Evolutionary conservation across 768 basidiomycete species (phyloP), one percentile per base, ranked within the genome.

Genomic region (Tylopilus felleus): DNA sequence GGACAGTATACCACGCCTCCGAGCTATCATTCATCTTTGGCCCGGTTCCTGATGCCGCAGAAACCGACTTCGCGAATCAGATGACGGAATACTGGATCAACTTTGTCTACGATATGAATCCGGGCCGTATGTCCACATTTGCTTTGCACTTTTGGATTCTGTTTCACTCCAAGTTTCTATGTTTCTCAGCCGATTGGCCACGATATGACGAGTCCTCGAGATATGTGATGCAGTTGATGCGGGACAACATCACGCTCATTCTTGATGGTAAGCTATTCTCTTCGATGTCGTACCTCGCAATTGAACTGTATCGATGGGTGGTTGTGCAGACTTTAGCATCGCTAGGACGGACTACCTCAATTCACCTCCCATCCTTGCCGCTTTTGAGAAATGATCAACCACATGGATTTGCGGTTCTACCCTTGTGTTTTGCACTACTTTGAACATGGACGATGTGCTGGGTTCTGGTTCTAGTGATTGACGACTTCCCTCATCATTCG

Each of bases 51-150:
- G 68, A 71, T 19, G 12, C 72, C 2, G 61, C 75, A 5, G 79
- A 83, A 58, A 64, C 52, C 9, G 72, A 68, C 0, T 80, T 84
- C 36, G 73, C 83, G 2, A 74, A 75, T 31, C 72, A 73, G 50
- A 71, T 79, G 68, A 70, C 75, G 2, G 79, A 79, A 57, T 81
- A 80, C 49, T 84, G 79, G 59, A 73, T 84, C 68, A 78, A 75
- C 48, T 85, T 86, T 57, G 71, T 84, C 19, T 70, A 76, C 58
- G 80, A 84, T 57, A 71, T 84, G 47, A 73, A 77, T 53, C 84
- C 83, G 5, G 82, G 83, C 36, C 46, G 83, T 83, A 53, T 23
- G 77, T 68, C 19, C 9, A 21, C 45, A 13, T 12, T 33, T 8
- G n/a, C 21, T 4, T 3, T n/a, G n/a, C 17, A 3, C 17, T 23